Percentiles rank a stretch among this genome's conserved stretches.
phyloP scores from a whole-genome alignment of 2,329 filamentous ascomycete genomes.

The Paraphaeosphaeria sporulosa region DNA sequence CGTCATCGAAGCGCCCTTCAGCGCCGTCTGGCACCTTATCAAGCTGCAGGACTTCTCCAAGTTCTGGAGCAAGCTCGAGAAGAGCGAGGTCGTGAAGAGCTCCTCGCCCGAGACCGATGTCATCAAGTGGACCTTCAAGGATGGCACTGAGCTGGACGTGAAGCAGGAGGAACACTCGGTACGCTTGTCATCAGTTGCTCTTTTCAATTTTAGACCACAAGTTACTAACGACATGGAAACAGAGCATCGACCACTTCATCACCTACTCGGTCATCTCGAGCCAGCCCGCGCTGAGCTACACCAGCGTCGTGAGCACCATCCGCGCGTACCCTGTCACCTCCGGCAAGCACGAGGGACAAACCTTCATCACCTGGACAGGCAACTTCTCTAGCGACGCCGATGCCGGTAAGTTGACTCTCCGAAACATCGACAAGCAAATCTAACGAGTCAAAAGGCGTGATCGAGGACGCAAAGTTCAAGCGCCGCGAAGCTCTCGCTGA shows the following conservation, averaged over 20 bases:
- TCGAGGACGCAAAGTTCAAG: constrained; percentile 80
- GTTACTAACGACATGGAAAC: background rate
- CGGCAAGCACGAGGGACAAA: constrained; percentile 69
- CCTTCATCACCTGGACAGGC: constrained; percentile 73
- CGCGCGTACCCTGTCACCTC: constrained; percentile 71
- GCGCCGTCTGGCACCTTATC: constrained; percentile 76
- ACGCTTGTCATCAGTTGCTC: constrained; percentile 36
- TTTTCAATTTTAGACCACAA: background rate
- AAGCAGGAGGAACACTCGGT: constrained; percentile 81
- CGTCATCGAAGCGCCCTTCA: constrained; percentile 72
- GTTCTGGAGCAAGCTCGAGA: constrained; percentile 71
- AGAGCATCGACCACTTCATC: constrained; percentile 77
- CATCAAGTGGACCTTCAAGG: constrained; percentile 75
- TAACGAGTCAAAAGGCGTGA: constrained; percentile 62
- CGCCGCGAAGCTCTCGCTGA: constrained; percentile 74
- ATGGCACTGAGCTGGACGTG: constrained; percentile 72
- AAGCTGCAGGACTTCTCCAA: constrained; percentile 74
- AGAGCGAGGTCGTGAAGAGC: constrained; percentile 70
- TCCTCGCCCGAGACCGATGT: constrained; percentile 70
- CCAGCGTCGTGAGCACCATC: constrained; percentile 71
- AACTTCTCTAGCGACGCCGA: constrained; percentile 76
- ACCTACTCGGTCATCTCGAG: constrained; percentile 76
- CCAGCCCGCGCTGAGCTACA: constrained; percentile 70
- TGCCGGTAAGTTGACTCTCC: constrained; percentile 60
- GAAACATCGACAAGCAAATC: background rate